Evolutionary conservation across 768 basidiomycete genomes (phyloP).

Genomic region (Boletellus ananiceps): DNA sequence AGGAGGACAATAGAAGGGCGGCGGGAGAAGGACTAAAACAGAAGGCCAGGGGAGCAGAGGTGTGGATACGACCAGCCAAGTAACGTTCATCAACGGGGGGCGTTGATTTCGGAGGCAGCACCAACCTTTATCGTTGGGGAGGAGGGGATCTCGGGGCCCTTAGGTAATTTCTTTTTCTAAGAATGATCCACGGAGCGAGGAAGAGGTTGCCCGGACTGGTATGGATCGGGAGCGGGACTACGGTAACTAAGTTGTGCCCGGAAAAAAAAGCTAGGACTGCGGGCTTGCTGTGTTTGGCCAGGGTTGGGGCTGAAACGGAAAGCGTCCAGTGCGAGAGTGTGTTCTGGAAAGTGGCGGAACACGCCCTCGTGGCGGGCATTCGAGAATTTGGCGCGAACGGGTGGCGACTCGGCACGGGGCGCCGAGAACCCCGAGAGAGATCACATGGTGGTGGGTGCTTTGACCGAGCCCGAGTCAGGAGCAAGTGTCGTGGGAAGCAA

Average conservation of each 20-base stretch:
- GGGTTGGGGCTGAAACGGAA: neutral
- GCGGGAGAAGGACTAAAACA: neutral
- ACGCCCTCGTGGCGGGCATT: neutral
- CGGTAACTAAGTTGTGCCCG: neutral
- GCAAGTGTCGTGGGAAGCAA: neutral
- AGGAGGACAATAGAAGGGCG: neutral
- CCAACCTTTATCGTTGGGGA: too few relatives aligned
- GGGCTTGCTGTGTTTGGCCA: slow-evolving; percentile 8
- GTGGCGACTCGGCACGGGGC: neutral
- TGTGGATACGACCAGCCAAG: too few relatives aligned
- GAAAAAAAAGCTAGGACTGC: neutral
- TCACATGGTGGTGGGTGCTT: neutral
- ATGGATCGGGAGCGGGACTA: neutral
- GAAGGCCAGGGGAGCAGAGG: too few relatives aligned
- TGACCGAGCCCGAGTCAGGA: neutral
- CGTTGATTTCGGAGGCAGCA: too few relatives aligned
- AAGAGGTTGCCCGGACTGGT: too few relatives aligned
- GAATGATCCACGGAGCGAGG: too few relatives aligned
- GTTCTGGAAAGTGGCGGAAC: neutral
- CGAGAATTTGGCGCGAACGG: neutral
- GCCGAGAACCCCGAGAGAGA: neutral
- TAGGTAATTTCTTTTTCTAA: too few relatives aligned
- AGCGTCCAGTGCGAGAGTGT: too few relatives aligned
- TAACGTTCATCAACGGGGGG: too few relatives aligned
- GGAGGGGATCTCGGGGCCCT: too few relatives aligned